phyloP scores from a whole-genome alignment of 202 grass and related monocot species.

The Schoenoplectus triqueter region DNA sequence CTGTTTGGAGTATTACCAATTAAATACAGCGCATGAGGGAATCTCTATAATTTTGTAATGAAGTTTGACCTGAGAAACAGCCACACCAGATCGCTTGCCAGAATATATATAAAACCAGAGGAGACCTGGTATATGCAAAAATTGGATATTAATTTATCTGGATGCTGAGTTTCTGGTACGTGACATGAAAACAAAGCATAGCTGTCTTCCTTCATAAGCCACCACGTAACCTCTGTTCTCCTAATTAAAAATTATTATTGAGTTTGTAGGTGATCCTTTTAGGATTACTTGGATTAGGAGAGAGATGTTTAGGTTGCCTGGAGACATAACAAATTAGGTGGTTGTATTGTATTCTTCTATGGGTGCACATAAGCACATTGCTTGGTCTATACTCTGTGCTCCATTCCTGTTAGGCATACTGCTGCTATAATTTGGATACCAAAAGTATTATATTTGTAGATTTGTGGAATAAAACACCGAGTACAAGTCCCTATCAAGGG shows the following conservation, averaged over 20 bases:
- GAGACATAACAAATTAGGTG: slow-evolving; percentile 7
- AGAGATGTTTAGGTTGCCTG: slow-evolving; percentile 19
- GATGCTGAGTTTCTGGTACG: slow-evolving; percentile 14
- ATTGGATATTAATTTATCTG: slow-evolving; percentile 24
- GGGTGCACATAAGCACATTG: neutral
- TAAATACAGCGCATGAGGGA: slow-evolving; percentile 37
- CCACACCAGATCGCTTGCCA: neutral
- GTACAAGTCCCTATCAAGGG: neutral
- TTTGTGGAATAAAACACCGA: neutral
- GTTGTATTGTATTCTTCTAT: slow-evolving; percentile 12
- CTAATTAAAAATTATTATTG: neutral
- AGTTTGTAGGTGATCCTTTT: neutral
- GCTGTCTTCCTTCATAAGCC: slow-evolving; percentile 23
- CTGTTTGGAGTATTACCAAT: neutral
- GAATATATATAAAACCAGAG: neutral
- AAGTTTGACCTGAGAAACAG: slow-evolving; percentile 24
- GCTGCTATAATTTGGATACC: neutral
- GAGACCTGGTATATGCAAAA: neutral
- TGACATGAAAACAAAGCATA: slow-evolving; percentile 15
- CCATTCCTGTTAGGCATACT: neutral
- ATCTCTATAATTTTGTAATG: slow-evolving; percentile 30
- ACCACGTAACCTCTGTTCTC: slow-evolving; percentile 30
- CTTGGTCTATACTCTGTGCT: neutral
- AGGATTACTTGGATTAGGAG: slow-evolving; percentile 15
- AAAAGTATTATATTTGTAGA: neutral